These are phyloP conservation scores for Hypoxylon sp. DNA, from an alignment of 2,329 filamentous ascomycete genomes.

Conservation along the genomic window DNA sequence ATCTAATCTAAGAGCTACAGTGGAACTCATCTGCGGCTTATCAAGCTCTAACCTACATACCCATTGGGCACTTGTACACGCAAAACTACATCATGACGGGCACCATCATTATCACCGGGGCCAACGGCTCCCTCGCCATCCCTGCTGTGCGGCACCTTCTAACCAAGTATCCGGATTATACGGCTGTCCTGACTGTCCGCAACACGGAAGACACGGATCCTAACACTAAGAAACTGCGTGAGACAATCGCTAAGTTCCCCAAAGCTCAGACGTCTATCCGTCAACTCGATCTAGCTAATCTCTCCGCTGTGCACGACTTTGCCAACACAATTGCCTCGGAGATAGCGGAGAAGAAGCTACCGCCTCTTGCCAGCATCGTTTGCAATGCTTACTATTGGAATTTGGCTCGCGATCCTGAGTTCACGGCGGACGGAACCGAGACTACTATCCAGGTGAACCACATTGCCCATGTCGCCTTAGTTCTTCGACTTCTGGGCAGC, in stretches of 20 bases:
- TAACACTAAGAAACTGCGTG: slow-evolving; percentile 52
- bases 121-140: slow-evolving; percentile 57
- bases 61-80: slow-evolving; percentile 12
- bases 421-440: slow-evolving; percentile 57
- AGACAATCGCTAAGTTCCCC: slow-evolving; percentile 51
- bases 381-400: slow-evolving; percentile 61
- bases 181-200: slow-evolving; percentile 55
- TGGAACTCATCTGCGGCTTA: slow-evolving; percentile 21
- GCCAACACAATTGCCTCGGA: slow-evolving; percentile 49
- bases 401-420: slow-evolving; percentile 51
- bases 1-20: slow-evolving; percentile 22
- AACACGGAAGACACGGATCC: slow-evolving; percentile 51
- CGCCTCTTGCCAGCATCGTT: slow-evolving; percentile 56
- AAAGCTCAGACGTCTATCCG: slow-evolving; percentile 57
- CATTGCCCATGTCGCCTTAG: slow-evolving; percentile 57
- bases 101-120: slow-evolving; percentile 57
- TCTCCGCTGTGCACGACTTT: slow-evolving; percentile 56
- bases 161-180: slow-evolving; percentile 42
- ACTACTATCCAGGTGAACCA: slow-evolving; percentile 59
- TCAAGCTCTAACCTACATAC: slow-evolving; percentile 12
- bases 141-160: slow-evolving; percentile 46
- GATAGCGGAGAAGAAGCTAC: slow-evolving; percentile 51
- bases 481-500: slow-evolving; percentile 65
- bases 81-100: slow-evolving; percentile 49
- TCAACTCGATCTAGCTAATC: slow-evolving; percentile 56